phyloP scores from a whole-genome alignment of 768 basidiomycete genomes.

The Kwoniella dejecticola region DNA sequence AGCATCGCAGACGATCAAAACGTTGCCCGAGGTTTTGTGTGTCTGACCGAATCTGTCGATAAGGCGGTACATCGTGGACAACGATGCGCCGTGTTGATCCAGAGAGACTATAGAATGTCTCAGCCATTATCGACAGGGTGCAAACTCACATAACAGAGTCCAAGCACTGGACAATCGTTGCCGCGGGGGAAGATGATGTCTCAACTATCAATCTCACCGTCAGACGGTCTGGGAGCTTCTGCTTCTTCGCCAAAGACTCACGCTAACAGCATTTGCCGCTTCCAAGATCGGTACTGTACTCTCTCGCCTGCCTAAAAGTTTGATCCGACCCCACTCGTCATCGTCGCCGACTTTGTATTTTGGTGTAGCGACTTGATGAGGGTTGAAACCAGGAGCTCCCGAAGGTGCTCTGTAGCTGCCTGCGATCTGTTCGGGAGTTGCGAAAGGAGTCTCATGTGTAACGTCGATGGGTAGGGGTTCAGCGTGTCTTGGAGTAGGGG shows the following conservation, averaged over 20 bases:
- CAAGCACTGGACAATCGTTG: conserved; percentile 48
- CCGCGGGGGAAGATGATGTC: conserved; percentile 42
- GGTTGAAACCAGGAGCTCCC: conserved; percentile 46
- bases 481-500: not conserved
- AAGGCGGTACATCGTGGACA: conserved; percentile 75
- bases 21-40: conserved; percentile 44
- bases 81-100: conserved; percentile 91
- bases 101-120: conserved; percentile 71
- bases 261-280: conserved; percentile 33
- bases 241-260: conserved; percentile 22
- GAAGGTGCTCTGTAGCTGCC: conserved; percentile 38
- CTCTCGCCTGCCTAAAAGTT: conserved; percentile 35
- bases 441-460: conserved; percentile 50
- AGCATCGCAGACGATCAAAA: conserved; percentile 70
- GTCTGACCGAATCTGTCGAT: conserved; percentile 43
- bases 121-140: too few relatives aligned
- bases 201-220: too few relatives aligned
- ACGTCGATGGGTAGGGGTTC: conserved; percentile 32
- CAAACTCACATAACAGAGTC: conserved; percentile 51
- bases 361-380: not conserved
- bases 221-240: too few relatives aligned
- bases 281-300: conserved; percentile 36
- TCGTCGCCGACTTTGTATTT: not conserved
- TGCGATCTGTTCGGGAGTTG: conserved; percentile 27
- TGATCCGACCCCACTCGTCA: conserved; percentile 29